Base-by-base conservation (phyloP, 228 moss, liverwort and hornwort genomes). In the Sphagnum magellanicum region DNA sequence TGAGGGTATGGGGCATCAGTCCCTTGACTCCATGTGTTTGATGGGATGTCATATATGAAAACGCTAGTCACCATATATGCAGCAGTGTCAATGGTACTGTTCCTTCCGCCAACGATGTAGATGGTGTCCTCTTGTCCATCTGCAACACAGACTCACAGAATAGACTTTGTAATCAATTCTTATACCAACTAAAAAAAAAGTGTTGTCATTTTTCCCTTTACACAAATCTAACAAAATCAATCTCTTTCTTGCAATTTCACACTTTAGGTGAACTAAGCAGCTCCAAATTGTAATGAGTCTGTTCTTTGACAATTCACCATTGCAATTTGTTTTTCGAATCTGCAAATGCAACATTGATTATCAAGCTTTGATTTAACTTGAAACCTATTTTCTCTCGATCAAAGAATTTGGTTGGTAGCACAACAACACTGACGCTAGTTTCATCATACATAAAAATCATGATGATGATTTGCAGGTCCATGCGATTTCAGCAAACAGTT, bases 41-140 rank as follows among this genome's bases (percentile, higher is more conserved):
- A 49, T 47, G 73, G 68, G 16, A 90, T 73, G 70, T 90, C 90
- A 73, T 83, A 89, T 32, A 98, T 77, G 63, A 82, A 87, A 4
- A 81, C 50, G 6, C 73, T 48, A 6, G 69, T 74, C 5, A 79
- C 53, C 68, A 75, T 61, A 14, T 77, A 68, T 63, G 58, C 78
- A 52, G 8, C 0, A 16, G 16, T 77, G 0, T 80, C 89, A 11
- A 4, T 4, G 48, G 75, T 63, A 49, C 81, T 69, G 71, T 69
- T 64, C 66, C 90, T 83, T 51, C 98, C 98, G 9, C 93, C 98
- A 7, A 86, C 77, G 13, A 93, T 80, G 68, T 89, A 92, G 15
- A 98, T 86, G 65, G 90, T 98, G 55, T 87, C 93, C 64, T 72
- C 51, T 4, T 64, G 74, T 60, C 76, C 78, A 46, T 83, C 87